A percentile compares a stretch with the other conserved stretches of the same genome.
phyloP scores from a whole-genome alignment of 2,329 filamentous ascomycete genomes.

The Ilyonectria destructans region DNA sequence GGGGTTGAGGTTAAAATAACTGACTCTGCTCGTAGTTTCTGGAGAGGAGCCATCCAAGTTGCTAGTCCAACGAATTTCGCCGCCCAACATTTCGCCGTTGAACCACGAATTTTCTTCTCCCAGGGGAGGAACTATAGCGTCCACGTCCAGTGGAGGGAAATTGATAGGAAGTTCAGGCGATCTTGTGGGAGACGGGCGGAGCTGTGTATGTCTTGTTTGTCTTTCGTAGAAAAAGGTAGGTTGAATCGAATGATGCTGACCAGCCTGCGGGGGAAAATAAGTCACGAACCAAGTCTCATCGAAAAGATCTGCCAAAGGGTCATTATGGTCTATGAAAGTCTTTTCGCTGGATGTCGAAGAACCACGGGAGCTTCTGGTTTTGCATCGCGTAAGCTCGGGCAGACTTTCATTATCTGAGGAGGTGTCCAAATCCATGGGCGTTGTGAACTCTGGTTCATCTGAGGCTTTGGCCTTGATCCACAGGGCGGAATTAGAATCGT shows the following conservation, averaged over 20 bases:
- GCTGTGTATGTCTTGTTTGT: not conserved
- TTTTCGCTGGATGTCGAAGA: not conserved
- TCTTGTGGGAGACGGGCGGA: not conserved
- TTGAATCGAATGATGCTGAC: not conserved
- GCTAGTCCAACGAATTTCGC: not conserved
- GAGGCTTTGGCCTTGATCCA: not conserved
- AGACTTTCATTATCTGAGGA: constrained; percentile 1
- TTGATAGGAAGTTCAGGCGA: constrained; percentile 1
- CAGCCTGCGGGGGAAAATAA: too few species aligned
- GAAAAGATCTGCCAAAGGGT: not conserved
- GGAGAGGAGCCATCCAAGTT: not conserved
- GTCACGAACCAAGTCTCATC: not conserved
- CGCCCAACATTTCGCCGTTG: not conserved
- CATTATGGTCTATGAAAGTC: not conserved
- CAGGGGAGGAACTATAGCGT: not conserved
- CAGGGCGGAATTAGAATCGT: not conserved
- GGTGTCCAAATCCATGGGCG: constrained; percentile 14
- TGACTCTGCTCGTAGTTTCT: not conserved
- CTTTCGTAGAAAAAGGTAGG: not conserved
- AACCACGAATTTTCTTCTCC: not conserved
- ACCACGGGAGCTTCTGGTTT: not conserved
- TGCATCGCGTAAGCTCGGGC: constrained; percentile 3
- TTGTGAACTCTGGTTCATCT: not conserved
- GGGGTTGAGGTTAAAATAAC: not conserved
- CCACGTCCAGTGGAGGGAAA: not conserved